Evolutionary conservation across 163 green algal genomes (phyloP).

Genomic region (Scenedesmus sp.): DNA sequence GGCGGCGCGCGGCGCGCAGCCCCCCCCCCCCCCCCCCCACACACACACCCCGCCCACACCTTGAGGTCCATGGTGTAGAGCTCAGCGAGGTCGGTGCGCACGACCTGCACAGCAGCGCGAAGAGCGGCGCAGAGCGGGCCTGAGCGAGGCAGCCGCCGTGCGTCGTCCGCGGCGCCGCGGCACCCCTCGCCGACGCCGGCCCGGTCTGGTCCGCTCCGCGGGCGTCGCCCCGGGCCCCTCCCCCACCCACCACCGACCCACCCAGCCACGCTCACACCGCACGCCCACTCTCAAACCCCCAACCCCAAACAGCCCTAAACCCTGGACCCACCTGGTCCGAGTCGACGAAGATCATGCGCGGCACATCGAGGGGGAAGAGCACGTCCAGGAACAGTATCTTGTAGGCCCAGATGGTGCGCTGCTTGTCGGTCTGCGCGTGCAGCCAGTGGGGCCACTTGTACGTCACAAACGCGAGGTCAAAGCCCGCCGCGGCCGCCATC

Average conservation of each 20-base stretch:
- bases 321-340: too few species aligned
- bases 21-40: background rate
- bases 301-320: too few species aligned
- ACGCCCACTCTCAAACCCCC: slow-evolving; percentile 26
- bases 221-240: too few species aligned
- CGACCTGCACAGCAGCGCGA: too few species aligned
- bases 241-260: too few species aligned
- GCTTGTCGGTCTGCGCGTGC: slow-evolving; percentile 94
- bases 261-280: background rate
- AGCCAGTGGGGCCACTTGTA: slow-evolving; percentile 97
- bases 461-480: slow-evolving; percentile 98
- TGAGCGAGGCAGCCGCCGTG: too few species aligned
- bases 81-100: slow-evolving; percentile 87
- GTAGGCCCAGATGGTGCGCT: slow-evolving; percentile 98
- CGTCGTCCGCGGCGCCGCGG: too few species aligned
- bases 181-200: too few species aligned
- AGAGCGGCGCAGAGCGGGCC: too few species aligned
- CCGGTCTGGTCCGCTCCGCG: too few species aligned
- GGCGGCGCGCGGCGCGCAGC: too few species aligned
- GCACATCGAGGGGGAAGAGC: slow-evolving; percentile 92
- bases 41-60: slow-evolving; percentile 20
- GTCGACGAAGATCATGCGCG: slow-evolving; percentile 97
- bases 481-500: slow-evolving; percentile 91
- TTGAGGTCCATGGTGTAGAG: slow-evolving; percentile 77
- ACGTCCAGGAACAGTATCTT: slow-evolving; percentile 99